A percentile compares a stretch with the other conserved stretches of the same genome.
Evolutionary conservation across 2,329 filamentous ascomycete genomes (phyloP).

Genomic region (Botryotinia narcissicola): DNA sequence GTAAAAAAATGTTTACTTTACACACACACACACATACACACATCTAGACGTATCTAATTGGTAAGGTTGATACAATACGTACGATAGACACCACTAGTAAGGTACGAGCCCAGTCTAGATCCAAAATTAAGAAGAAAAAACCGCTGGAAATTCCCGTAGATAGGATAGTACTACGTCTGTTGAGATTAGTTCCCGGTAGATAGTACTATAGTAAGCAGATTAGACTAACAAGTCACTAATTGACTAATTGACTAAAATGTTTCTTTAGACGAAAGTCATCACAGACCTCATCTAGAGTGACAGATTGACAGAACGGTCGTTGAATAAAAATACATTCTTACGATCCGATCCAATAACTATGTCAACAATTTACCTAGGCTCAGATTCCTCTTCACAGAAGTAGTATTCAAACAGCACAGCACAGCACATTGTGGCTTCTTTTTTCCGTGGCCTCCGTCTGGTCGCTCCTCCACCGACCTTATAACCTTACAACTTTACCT

Average conservation of each 20-base stretch:
- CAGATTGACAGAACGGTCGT: constrained; percentile 9
- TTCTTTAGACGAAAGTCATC: constrained; percentile 7
- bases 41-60: not conserved
- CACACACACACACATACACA: not conserved
- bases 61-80: not conserved
- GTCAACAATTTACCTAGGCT: not conserved
- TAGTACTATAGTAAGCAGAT: not conserved
- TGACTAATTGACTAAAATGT: not conserved
- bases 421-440: constrained; percentile 9
- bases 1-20: not conserved
- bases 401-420: not conserved
- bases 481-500: constrained; percentile 1
- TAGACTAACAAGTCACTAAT: not conserved
- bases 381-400: not conserved
- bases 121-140: not conserved
- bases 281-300: constrained; percentile 11
- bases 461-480: constrained; percentile 5
- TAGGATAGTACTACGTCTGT: not conserved
- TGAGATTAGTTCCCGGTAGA: constrained; percentile 8
- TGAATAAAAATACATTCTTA: not conserved
- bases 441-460: constrained; percentile 10
- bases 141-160: not conserved
- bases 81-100: not conserved
- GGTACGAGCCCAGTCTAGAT: constrained; percentile 4
- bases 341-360: not conserved